These are phyloP conservation scores for Tetragonia tetragonoides DNA, from an alignment of 148 eudicot species.

Conservation along the genomic window DNA sequence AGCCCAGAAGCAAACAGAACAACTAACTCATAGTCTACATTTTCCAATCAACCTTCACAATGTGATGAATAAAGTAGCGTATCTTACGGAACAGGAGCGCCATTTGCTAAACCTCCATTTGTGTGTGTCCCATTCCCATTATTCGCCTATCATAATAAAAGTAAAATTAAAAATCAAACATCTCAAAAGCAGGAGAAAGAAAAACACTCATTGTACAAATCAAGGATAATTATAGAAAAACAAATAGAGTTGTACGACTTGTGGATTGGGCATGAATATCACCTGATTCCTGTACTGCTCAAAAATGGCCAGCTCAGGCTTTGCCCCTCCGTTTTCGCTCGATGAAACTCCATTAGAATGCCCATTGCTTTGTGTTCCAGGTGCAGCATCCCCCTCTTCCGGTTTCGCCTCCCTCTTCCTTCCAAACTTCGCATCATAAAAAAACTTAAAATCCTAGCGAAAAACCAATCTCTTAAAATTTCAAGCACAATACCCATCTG, in stretches of 20 bases:
- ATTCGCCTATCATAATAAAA: constrained; percentile 35
- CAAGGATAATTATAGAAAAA: not conserved
- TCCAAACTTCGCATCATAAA: constrained; percentile 98
- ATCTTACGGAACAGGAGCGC: constrained; percentile 50
- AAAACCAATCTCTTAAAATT: constrained; percentile 34
- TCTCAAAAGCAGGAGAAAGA: not conserved
- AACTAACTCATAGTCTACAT: not conserved
- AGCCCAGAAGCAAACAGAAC: not conserved
- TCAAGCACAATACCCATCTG: constrained; percentile 26
- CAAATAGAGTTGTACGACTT: not conserved
- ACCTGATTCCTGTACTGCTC: constrained; percentile 85
- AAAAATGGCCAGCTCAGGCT: constrained; percentile 73
- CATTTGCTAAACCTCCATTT: constrained; percentile 48
- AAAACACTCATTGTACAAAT: not conserved
- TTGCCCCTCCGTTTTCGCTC: constrained; percentile 40
- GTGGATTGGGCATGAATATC: constrained; percentile 1
- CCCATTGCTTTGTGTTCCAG: constrained; percentile 35
- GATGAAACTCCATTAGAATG: constrained; percentile 39
- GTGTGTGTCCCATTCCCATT: constrained; percentile 34
- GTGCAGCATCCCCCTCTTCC: constrained; percentile 30
- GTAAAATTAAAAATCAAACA: constrained; percentile 1
- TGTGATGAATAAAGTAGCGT: not conserved
- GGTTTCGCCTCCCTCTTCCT: constrained; percentile 59
- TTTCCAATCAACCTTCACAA: not conserved
- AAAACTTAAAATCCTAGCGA: constrained; percentile 79